Percentiles rank a stretch among this genome's conserved stretches.
Conservation (phyloP, 768 basidiomycete genomes). For the Psilocybe cubensis region DNA sequence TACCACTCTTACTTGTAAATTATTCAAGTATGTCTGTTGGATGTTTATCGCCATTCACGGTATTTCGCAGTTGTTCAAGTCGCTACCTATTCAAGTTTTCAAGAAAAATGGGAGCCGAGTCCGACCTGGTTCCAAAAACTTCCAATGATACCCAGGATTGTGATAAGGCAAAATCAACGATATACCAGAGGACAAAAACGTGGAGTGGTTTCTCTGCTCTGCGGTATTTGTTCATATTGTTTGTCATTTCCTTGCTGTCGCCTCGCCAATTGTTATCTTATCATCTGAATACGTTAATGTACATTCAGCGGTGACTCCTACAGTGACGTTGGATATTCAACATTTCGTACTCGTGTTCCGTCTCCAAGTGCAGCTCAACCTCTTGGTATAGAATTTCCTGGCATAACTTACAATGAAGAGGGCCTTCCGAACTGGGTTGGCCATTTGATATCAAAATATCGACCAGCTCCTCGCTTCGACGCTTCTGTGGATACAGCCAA, state of each 20-base stretch:
- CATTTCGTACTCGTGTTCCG: conserved; percentile 5
- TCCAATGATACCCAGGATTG: not conserved
- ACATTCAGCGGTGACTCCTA: conserved; percentile 61
- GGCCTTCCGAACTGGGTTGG: conserved; percentile 65
- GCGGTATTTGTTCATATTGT: conserved; percentile 57
- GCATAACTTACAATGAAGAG: conserved; percentile 47
- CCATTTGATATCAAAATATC: conserved; percentile 47
- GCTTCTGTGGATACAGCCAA: conserved; percentile 21
- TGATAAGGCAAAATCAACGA: conserved; percentile 1
- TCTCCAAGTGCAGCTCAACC: conserved; percentile 45
- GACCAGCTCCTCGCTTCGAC: conserved; percentile 35
- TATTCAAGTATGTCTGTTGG: no score
- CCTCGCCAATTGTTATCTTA: not conserved
- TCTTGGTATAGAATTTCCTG: conserved; percentile 53
- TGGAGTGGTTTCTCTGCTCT: conserved; percentile 52
- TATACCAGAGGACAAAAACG: conserved; percentile 20
- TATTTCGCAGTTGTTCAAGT: not conserved
- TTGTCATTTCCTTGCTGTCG: conserved; percentile 17
- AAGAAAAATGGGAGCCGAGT: not conserved
- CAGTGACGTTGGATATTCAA: conserved; percentile 39
- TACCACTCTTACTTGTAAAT: no score
- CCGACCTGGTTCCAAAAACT: no score
- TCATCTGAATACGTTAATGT: not conserved
- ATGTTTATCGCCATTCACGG: not conserved
- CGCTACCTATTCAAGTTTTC: not conserved